Conservation (phyloP, 768 basidiomycete species). For the Agaricus subrufescens region DNA sequence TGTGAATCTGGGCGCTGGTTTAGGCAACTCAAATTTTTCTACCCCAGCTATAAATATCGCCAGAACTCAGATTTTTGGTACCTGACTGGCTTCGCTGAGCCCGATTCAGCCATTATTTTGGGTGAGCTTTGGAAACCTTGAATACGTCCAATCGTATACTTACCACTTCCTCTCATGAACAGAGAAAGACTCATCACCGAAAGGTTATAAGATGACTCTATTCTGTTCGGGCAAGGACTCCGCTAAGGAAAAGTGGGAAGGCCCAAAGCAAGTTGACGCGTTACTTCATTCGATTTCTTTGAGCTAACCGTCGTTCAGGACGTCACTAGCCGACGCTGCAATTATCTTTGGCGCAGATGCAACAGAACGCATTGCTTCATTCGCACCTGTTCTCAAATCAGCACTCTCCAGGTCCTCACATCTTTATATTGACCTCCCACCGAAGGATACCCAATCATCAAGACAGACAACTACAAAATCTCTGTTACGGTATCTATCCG, state of each 20-base stretch:
- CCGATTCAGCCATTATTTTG: constrained; percentile 83
- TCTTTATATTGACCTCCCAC: constrained; percentile 49
- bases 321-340: constrained; percentile 60
- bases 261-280: constrained; percentile 48
- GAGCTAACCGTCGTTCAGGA: constrained; percentile 29
- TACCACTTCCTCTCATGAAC: constrained; percentile 5
- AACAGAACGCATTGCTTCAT: constrained; percentile 50
- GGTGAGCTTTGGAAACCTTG: constrained; percentile 34
- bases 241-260: constrained; percentile 88
- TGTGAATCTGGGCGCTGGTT: neutral
- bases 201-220: constrained; percentile 84
- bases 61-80: constrained; percentile 95
- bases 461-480: constrained; percentile 37
- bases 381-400: constrained; percentile 55
- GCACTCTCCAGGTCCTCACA: constrained; percentile 43
- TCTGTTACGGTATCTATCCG: constrained; percentile 48
- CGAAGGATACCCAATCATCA: constrained; percentile 39
- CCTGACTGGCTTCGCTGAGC: constrained; percentile 93
- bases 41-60: constrained; percentile 84
- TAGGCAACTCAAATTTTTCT: constrained; percentile 4
- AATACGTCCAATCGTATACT: neutral
- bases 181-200: constrained; percentile 68
- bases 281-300: neutral
- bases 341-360: constrained; percentile 76
- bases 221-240: constrained; percentile 76